Base-by-base conservation (phyloP, 1,284 basidiomycete species). In the Volvariella volvacea region DNA sequence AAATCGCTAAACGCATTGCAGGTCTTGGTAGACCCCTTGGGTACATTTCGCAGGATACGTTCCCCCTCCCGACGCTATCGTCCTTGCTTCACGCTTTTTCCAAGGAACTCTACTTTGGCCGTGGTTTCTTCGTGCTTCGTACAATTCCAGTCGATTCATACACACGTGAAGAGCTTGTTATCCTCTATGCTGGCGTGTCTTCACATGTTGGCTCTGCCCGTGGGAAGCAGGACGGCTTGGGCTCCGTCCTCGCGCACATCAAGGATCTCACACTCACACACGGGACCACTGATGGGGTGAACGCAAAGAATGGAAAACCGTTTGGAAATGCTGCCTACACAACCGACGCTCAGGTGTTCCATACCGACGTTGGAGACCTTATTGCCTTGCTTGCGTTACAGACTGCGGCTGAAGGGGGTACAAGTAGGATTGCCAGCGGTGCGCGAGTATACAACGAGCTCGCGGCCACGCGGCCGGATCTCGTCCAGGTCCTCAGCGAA, bases 341-440 rank as follows among this genome's bases (percentile, higher is more conserved):
- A 2, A 71, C 68, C 1, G 70, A 71, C 53, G 67, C 65, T 45
- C 70, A 72, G 50, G 70, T 73, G 9, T 73, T 72, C 55, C 70
- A 73, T 48, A 71, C 70, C 0, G 70, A 73, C 45, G 60, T 65
- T 30, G 69, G 69, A 1, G 69, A 72, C 51, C 52, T 72, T 38
- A 68, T 73, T 45, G 62, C 67, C 3, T 55, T 71, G 31, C 58
- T 72, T 43, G 65, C 67, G 1, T 56, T 72, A 20, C 59, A 69
- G 43, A 56, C 59, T 3, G 67, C 70, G 7, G 64, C 60, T 21
- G 63, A 68, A 44, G 71, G 68, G 10, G 70, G 68, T 3, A 63
- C 59, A n/a, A 71, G 68, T 3, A 63, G 67, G 40, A 66, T 74
- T 28, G 67, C 65, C 50, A 71, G 68, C 52, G 57, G 62, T 21